These are phyloP conservation scores for Fusarium sambucinum DNA, from an alignment of 2,329 filamentous ascomycete species.

Conservation along the genomic window DNA sequence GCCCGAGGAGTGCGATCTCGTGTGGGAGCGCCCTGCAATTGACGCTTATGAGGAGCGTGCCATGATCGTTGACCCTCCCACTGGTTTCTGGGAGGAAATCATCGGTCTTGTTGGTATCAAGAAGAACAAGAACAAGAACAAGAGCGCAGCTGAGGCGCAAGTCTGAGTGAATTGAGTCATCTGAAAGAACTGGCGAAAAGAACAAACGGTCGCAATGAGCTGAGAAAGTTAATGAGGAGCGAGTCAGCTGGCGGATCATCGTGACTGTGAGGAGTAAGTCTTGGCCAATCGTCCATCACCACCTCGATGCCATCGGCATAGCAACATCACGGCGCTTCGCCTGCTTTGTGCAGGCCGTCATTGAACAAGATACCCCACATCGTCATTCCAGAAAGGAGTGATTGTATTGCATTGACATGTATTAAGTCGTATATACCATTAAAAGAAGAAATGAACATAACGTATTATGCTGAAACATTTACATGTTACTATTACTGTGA, in stretches of 20 bases:
- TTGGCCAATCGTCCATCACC: not conserved
- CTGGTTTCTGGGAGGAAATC: slow-evolving; percentile 54
- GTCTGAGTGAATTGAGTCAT: slow-evolving; percentile 13
- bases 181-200: not conserved
- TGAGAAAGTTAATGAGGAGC: not conserved
- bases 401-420: slow-evolving; percentile 9
- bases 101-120: slow-evolving; percentile 29
- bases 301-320: not conserved
- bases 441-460: slow-evolving; percentile 17
- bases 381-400: slow-evolving; percentile 12
- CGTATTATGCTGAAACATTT: not conserved
- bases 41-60: slow-evolving; percentile 63
- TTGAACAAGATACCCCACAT: slow-evolving; percentile 19
- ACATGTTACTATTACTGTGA: no score
- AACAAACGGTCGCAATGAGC: not conserved
- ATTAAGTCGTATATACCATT: slow-evolving; percentile 17
- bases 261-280: not conserved
- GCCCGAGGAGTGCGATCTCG: slow-evolving; percentile 64
- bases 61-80: slow-evolving; percentile 52
- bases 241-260: not conserved
- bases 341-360: not conserved
- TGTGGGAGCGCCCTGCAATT: slow-evolving; percentile 65
- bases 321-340: not conserved
- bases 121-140: slow-evolving; percentile 31
- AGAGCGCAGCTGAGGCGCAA: slow-evolving; percentile 19